Base-by-base conservation (phyloP, 108 stramenopile genomes). In the Skeletonema tropicum region DNA sequence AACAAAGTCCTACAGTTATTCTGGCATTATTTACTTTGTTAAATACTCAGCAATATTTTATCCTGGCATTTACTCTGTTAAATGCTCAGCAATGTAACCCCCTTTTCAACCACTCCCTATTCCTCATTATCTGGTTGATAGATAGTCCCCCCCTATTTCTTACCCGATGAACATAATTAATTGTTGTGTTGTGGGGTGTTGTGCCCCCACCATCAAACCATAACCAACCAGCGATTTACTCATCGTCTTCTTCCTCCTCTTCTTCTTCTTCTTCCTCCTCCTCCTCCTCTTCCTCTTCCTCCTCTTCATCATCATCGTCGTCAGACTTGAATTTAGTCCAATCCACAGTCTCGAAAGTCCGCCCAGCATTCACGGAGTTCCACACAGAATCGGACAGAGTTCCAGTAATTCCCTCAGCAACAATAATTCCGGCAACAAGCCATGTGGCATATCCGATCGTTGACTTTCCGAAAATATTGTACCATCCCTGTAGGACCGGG, bases 361-460 rank as follows among this genome's bases (percentile, higher is more conserved):
- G 84, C 57, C 94, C 94, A 12, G 68, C 33, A 77, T 95, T 95
- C 76, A 86, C 85, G 25, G 77, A 61, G 68, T 83, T 83, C 94
- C 94, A 95, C 33, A 93, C 59, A 49, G 41, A 48, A 67, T 93
- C 91, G 17, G 87, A 87, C 26, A 80, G 9, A 30, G 52, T 33
- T 6, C 92, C 92, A 11, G 90, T 91, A 12, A 85, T 71, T 15
- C 85, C 82, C 76, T 95, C 94, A 3, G 87, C 92, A 64, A 88
- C 83, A 60, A 95, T 71, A 39, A 92, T 86, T 38, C 92, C 91
- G 9, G 88, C 80, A 11, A 90, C 83, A 29, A 95, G 32, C 86
- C 92, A 95, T 7, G 92, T 85, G 38, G 88, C 89, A 68, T 95
- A 95, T 74, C 83, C 75, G 38, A 89, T 92, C n/a, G 86, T 93